These are phyloP conservation scores for Penicillium arizonense DNA, from an alignment of 495 filamentous ascomycete species.

Conservation along the genomic window DNA sequence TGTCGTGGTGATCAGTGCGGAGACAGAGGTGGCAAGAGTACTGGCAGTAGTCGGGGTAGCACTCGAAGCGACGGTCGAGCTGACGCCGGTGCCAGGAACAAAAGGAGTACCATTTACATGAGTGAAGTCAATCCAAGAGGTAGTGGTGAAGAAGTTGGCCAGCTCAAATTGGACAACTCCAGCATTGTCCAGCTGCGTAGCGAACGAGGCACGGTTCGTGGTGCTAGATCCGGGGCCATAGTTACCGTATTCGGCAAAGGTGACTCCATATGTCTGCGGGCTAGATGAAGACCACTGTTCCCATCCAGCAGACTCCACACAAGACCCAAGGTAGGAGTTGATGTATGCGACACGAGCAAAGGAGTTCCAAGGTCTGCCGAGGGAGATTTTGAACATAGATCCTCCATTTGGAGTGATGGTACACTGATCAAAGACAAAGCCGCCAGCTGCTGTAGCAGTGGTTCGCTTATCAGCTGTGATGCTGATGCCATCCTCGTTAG, in stretches of 20 bases:
- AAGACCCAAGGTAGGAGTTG: conserved; percentile 43
- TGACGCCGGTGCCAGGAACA: neutral
- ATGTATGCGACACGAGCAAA: conserved; percentile 61
- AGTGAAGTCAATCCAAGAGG: conserved; percentile 12
- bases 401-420: conserved; percentile 3
- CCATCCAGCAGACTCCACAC: conserved; percentile 61
- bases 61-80: neutral
- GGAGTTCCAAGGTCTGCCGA: conserved; percentile 61
- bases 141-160: conserved; percentile 6
- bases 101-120: conserved; percentile 7
- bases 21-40: neutral
- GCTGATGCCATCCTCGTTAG: conserved; percentile 39
- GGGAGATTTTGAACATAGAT: conserved; percentile 32
- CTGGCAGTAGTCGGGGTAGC: neutral
- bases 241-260: conserved; percentile 19
- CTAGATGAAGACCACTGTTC: conserved; percentile 13
- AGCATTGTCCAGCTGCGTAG: conserved; percentile 8
- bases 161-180: conserved; percentile 5
- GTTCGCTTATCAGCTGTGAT: conserved; percentile 43
- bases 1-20: neutral
- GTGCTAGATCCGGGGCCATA: conserved; percentile 13
- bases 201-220: conserved; percentile 1
- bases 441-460: conserved; percentile 3
- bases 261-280: conserved; percentile 12
- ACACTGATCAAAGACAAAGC: conserved; percentile 15